These are phyloP conservation scores for Parastagonospora nodorum DNA, from an alignment of 2,329 filamentous ascomycete genomes.

Conservation along the genomic window DNA sequence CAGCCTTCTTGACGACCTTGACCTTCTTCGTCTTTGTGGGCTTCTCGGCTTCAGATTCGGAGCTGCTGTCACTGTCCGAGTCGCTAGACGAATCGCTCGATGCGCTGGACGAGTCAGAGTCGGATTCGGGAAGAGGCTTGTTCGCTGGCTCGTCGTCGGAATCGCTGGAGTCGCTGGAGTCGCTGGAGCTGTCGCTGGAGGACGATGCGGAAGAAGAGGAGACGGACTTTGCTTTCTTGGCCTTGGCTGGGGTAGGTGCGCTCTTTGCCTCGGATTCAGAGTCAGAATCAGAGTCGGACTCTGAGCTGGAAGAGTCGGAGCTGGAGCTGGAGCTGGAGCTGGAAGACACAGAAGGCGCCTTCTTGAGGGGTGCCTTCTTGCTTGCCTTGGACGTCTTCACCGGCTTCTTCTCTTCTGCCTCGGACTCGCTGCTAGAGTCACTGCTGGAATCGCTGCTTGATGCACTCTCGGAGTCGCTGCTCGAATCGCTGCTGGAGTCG, in stretches of 20 bases:
- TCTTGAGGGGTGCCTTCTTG: conserved; percentile 29
- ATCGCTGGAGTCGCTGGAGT: conserved; percentile 21
- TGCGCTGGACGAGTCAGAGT: conserved; percentile 25
- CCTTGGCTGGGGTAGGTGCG: conserved; percentile 21
- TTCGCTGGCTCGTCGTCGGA: conserved; percentile 32
- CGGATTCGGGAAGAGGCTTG: conserved; percentile 34
- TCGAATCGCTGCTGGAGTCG: conserved; percentile 29
- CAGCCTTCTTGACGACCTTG: conserved; percentile 32
- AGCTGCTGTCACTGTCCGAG: conserved; percentile 34
- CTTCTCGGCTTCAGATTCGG: conserved; percentile 30
- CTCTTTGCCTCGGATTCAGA: conserved; percentile 4
- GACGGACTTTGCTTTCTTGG: conserved; percentile 21
- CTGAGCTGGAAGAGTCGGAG: conserved; percentile 13
- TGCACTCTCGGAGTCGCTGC: conserved; percentile 24
- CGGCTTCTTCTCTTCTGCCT: conserved; percentile 34
- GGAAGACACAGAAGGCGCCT: conserved; percentile 12
- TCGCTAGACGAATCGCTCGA: conserved; percentile 34
- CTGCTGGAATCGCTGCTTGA: conserved; percentile 31
- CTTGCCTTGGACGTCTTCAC: conserved; percentile 16
- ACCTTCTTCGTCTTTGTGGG: conserved; percentile 19
- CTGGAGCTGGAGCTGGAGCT: conserved; percentile 23
- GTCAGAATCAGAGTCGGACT: conserved; percentile 46
- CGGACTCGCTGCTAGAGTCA: conserved; percentile 35
- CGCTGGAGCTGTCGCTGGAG: conserved; percentile 25
- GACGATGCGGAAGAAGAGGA: conserved; percentile 28